phyloP scores from a whole-genome alignment of 192 early-diverging fungal genomes.

The Backusella luteola region DNA sequence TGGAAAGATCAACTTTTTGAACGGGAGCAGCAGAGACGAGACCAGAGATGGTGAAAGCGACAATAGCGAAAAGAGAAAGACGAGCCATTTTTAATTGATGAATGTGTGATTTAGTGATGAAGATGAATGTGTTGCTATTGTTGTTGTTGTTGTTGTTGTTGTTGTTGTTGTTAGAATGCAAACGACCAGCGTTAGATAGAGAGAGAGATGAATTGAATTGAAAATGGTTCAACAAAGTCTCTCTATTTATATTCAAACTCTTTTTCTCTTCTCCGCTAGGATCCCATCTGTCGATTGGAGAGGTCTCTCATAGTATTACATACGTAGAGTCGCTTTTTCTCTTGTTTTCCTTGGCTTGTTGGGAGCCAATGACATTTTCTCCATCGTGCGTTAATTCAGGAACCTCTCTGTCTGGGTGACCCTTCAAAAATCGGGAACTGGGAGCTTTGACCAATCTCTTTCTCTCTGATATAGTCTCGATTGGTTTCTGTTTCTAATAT shows the following conservation, averaged over 20 bases:
- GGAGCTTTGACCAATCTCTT: neutral
- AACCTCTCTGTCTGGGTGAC: neutral
- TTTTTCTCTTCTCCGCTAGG: neutral
- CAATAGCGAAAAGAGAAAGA: slow-evolving; percentile 7
- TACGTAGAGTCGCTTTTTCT: neutral
- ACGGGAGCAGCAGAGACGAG: slow-evolving; percentile 4
- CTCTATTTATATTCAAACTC: no score
- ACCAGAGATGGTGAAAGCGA: neutral
- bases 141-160: neutral
- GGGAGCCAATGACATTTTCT: neutral
- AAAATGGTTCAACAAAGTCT: neutral
- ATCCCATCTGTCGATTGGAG: neutral
- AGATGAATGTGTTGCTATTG: neutral
- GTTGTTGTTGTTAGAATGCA: neutral
- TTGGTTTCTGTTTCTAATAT: neutral
- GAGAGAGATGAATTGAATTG: neutral
- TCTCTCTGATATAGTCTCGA: neutral
- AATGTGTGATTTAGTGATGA: neutral
- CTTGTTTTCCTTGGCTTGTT: neutral
- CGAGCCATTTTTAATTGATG: neutral
- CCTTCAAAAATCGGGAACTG: neutral
- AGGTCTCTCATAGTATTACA: neutral
- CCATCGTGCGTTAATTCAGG: neutral
- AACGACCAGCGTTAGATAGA: neutral
- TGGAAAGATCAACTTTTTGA: neutral